Conservation (phyloP, 2,329 filamentous ascomycete species). For the Shiraia bambusicola region DNA sequence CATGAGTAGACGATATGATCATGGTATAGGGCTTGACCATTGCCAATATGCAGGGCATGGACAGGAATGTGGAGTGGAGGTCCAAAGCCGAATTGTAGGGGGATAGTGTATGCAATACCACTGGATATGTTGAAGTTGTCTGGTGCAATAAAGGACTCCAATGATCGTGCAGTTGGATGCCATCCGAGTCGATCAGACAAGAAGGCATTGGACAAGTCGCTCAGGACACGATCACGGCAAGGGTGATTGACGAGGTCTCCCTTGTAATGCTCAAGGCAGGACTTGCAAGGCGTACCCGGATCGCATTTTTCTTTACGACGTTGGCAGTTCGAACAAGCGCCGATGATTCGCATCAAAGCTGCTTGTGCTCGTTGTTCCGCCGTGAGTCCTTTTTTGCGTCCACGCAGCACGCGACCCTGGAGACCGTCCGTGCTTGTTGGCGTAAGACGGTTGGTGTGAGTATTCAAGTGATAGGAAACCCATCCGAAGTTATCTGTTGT, state of each 20-base stretch:
- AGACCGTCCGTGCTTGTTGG: slow-evolving; percentile 31
- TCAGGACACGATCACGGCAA: slow-evolving; percentile 38
- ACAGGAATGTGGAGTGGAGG: slow-evolving; percentile 29
- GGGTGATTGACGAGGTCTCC: slow-evolving; percentile 39
- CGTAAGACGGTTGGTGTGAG: slow-evolving; percentile 33
- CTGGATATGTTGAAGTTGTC: slow-evolving; percentile 17
- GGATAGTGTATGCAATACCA: slow-evolving; percentile 30
- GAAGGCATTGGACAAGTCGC: slow-evolving; percentile 31
- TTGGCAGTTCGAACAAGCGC: slow-evolving; percentile 41
- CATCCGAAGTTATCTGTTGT: slow-evolving; percentile 36
- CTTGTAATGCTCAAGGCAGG: slow-evolving; percentile 44
- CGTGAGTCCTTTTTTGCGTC: slow-evolving; percentile 37
- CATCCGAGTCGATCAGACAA: slow-evolving; percentile 38
- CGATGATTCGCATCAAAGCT: slow-evolving; percentile 40
- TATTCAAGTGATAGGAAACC: slow-evolving; percentile 39
- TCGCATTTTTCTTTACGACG: slow-evolving; percentile 43
- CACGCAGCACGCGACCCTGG: slow-evolving; percentile 29
- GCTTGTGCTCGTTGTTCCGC: slow-evolving; percentile 38
- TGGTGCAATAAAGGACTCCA: slow-evolving; percentile 27
- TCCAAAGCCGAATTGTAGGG: slow-evolving; percentile 40
- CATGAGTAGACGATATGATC: slow-evolving; percentile 42
- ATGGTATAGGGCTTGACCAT: slow-evolving; percentile 26
- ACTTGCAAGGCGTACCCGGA: slow-evolving; percentile 42
- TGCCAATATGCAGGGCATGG: slow-evolving; percentile 24
- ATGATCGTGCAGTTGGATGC: slow-evolving; percentile 37